Conservation (phyloP, 225 moss, liverwort and hornwort species). For the Lunularia cruciata region DNA sequence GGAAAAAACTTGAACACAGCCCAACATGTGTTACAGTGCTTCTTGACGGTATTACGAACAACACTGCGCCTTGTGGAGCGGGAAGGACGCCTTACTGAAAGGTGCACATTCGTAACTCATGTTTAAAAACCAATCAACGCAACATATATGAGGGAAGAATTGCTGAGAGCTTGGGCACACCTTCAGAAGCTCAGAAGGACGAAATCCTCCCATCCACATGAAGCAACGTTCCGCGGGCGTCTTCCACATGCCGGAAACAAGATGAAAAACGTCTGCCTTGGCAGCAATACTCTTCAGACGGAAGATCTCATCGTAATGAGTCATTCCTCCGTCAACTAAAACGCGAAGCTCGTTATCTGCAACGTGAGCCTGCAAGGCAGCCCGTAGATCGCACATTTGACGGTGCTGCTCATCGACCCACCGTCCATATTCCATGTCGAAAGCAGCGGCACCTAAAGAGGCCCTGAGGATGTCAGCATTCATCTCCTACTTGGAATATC, state of each 20-base stretch:
- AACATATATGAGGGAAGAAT: too few relatives aligned
- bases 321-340: constrained; percentile 94
- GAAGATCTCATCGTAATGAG: constrained; percentile 95
- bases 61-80: too few relatives aligned
- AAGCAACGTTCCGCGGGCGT: constrained; percentile 98
- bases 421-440: constrained; percentile 93
- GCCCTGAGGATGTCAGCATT: too few relatives aligned
- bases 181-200: constrained; percentile 96
- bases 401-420: constrained; percentile 99
- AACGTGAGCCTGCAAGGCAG: constrained; percentile 96
- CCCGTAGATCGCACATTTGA: constrained; percentile 95
- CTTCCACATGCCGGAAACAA: constrained; percentile 99
- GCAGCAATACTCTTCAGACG: constrained; percentile 92
- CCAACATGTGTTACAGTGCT: too few relatives aligned
- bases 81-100: too few relatives aligned
- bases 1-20: too few relatives aligned
- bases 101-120: too few relatives aligned
- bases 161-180: constrained; percentile 36
- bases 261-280: constrained; percentile 98
- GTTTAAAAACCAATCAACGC: too few relatives aligned
- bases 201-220: constrained; percentile 99
- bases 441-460: constrained; percentile 78
- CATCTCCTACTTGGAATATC: too few relatives aligned
- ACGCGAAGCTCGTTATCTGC: constrained; percentile 92
- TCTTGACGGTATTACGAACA: too few relatives aligned